Evolutionary conservation across 75 land plant genomes (phyloP).

Genomic region (Picea sitchensis): DNA sequence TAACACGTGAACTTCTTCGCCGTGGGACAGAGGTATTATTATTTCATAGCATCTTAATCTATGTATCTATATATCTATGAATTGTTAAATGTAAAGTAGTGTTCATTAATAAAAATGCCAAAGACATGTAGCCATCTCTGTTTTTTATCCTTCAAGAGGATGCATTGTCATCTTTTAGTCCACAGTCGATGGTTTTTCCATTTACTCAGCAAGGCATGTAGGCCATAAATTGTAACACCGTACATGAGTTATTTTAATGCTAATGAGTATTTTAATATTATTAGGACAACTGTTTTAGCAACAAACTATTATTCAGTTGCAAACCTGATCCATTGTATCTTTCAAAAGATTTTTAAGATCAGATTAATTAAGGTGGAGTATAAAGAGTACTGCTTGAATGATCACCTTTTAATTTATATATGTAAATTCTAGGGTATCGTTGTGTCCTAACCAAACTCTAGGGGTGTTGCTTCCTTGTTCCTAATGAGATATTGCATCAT

Average conservation of each 20-base stretch:
- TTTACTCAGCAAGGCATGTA: not conserved
- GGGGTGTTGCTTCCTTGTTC: too few species aligned
- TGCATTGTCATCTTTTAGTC: not conserved
- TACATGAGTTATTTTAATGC: not conserved
- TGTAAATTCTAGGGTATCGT: too few species aligned
- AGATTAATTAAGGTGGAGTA: not conserved
- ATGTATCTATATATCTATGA: not conserved
- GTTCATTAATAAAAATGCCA: not conserved
- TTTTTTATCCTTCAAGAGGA: not conserved
- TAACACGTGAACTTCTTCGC: constrained; percentile 91
- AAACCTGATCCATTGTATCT: not conserved
- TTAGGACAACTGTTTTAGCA: not conserved
- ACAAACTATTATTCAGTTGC: not conserved
- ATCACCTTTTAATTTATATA: not conserved
- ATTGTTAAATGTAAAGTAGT: not conserved
- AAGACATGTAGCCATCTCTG: not conserved
- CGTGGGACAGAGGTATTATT: constrained; percentile 89
- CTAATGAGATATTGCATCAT: too few species aligned
- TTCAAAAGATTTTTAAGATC: not conserved
- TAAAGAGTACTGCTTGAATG: not conserved
- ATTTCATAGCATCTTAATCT: not conserved
- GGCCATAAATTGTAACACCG: not conserved
- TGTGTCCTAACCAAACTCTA: too few species aligned
- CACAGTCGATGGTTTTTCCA: not conserved
- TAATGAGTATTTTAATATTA: not conserved